phyloP scores from a whole-genome alignment of 768 basidiomycete genomes.

The Lanmaoa rubissima region DNA sequence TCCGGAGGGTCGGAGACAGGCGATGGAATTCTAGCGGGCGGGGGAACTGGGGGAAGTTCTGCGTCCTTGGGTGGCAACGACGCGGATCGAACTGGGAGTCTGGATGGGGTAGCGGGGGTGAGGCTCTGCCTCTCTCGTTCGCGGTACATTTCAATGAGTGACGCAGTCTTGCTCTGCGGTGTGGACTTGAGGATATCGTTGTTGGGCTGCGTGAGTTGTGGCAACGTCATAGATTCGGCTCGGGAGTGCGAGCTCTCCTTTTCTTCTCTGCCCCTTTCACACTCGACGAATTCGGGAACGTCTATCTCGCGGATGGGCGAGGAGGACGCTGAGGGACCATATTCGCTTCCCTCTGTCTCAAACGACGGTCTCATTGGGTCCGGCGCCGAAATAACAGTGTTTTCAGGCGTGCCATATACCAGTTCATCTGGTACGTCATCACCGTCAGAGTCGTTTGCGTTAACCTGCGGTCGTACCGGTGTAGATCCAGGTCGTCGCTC shows the following conservation, averaged over 20 bases:
- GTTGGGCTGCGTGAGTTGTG: slow-evolving; percentile 6
- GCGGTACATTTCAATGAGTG: slow-evolving; percentile 84
- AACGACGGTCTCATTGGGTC: slow-evolving; percentile 31
- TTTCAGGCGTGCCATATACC: slow-evolving; percentile 32
- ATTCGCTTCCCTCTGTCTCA: slow-evolving; percentile 34
- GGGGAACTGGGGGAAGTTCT: slow-evolving; percentile 6
- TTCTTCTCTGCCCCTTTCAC: slow-evolving; percentile 22
- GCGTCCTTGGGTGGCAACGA: slow-evolving; percentile 9
- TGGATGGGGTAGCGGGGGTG: slow-evolving; percentile 23
- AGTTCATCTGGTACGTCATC: slow-evolving; percentile 35
- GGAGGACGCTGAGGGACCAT: slow-evolving; percentile 31
- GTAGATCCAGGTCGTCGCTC: slow-evolving; percentile 51
- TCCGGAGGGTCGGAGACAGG: slow-evolving; percentile 25
- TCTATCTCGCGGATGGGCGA: slow-evolving; percentile 31
- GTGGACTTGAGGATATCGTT: slow-evolving; percentile 18
- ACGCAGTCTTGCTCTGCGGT: slow-evolving; percentile 62
- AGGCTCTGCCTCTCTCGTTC: slow-evolving; percentile 54
- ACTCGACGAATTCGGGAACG: slow-evolving; percentile 28
- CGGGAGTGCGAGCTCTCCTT: slow-evolving; percentile 25
- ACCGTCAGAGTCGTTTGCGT: slow-evolving; percentile 35
- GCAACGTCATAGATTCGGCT: slow-evolving; percentile 32
- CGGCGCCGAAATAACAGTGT: slow-evolving; percentile 14
- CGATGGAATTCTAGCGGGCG: slow-evolving; percentile 8
- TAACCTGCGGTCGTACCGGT: slow-evolving; percentile 27
- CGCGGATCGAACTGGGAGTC: slow-evolving; percentile 34